Evolutionary conservation across 768 basidiomycete genomes (phyloP).

Genomic region (Neoboletus magnificus): DNA sequence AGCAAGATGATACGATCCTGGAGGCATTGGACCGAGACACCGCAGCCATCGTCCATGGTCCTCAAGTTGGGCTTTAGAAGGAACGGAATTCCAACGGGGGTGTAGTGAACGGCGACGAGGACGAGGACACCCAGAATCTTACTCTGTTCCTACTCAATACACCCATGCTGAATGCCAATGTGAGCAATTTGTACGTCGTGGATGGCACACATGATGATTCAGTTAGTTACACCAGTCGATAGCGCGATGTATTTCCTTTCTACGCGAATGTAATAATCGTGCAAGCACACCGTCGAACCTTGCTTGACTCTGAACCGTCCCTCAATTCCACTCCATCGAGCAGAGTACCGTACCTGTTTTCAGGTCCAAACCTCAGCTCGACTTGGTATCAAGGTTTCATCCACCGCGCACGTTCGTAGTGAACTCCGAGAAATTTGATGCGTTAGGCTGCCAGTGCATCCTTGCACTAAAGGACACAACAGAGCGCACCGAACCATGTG

Average conservation of each 20-base stretch:
- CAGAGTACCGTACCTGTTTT: neutral
- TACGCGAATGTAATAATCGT: neutral
- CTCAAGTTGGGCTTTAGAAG: neutral
- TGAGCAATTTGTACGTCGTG: neutral
- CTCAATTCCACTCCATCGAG: neutral
- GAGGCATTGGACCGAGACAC: neutral
- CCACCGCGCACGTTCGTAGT: neutral
- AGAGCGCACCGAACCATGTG: neutral
- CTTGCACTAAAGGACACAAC: neutral
- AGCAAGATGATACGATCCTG: neutral
- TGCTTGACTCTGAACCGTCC: neutral
- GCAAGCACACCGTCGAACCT: neutral
- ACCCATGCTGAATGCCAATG: neutral
- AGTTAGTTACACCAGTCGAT: neutral
- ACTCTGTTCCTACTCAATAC: neutral
- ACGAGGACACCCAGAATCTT: neutral
- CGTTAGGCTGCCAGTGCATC: neutral
- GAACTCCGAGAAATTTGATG: neutral
- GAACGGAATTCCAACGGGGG: neutral
- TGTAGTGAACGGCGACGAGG: neutral
- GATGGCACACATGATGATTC: neutral
- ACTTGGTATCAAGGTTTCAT: neutral
- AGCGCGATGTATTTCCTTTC: neutral
- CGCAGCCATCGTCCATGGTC: neutral
- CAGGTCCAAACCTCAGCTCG: neutral